Conservation (phyloP, 768 basidiomycete species). For the Lanmaoa pseudosensibilis region DNA sequence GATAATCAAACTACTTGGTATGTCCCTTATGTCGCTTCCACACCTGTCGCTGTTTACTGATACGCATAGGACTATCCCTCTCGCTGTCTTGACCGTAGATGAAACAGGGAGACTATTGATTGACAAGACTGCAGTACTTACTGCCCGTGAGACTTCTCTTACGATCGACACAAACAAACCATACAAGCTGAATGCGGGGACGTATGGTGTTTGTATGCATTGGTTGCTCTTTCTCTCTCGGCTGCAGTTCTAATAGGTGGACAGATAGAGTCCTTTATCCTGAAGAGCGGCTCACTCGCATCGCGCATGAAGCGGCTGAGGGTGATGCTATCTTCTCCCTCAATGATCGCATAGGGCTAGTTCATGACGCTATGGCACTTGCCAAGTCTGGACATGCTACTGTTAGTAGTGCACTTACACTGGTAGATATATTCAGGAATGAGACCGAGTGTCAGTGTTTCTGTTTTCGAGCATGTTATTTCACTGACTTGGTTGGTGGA, state of each 20-base stretch:
- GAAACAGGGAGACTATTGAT: slow-evolving; percentile 55
- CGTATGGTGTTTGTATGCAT: slow-evolving; percentile 80
- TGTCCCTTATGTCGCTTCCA: slow-evolving; percentile 3
- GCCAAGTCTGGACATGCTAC: slow-evolving; percentile 78
- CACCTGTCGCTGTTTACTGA: neutral
- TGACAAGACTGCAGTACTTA: slow-evolving; percentile 64
- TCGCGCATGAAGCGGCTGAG: slow-evolving; percentile 79
- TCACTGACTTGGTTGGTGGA: slow-evolving; percentile 2
- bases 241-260: neutral
- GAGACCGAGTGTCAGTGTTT: slow-evolving; percentile 73
- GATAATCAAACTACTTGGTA: slow-evolving; percentile 91
- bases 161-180: slow-evolving; percentile 69
- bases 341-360: slow-evolving; percentile 86
- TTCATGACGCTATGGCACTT: slow-evolving; percentile 79
- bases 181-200: slow-evolving; percentile 91
- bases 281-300: slow-evolving; percentile 71
- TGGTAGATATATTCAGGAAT: slow-evolving; percentile 64
- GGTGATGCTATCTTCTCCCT: slow-evolving; percentile 64
- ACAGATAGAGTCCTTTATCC: slow-evolving; percentile 85
- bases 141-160: slow-evolving; percentile 65
- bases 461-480: neutral
- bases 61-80: slow-evolving; percentile 68
- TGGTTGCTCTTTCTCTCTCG: slow-evolving; percentile 10
- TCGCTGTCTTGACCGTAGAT: slow-evolving; percentile 67
- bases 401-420: slow-evolving; percentile 72